Percentiles rank a stretch among this genome's conserved stretches.
Evolutionary conservation across 768 basidiomycete species (phyloP).

Genomic region (Panellus pusillus): DNA sequence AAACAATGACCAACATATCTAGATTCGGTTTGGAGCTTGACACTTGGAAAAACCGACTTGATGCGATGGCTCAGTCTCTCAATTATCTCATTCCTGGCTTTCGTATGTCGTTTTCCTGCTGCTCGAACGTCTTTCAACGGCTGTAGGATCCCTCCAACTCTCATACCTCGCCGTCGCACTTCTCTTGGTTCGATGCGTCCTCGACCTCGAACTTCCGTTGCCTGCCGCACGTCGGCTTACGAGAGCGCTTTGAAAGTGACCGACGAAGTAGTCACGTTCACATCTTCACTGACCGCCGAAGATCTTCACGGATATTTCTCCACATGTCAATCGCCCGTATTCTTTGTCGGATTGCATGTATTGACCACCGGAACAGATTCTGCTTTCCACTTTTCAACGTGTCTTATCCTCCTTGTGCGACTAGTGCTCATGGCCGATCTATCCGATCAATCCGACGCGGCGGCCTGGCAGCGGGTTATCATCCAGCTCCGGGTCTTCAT

Average conservation of each 20-base stretch:
- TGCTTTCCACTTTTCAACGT: slow-evolving; percentile 22
- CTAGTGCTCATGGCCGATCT: slow-evolving; percentile 19
- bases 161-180: slow-evolving; percentile 20
- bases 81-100: slow-evolving; percentile 20
- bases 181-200: slow-evolving; percentile 18
- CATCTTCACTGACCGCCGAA: slow-evolving; percentile 17
- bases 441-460: slow-evolving; percentile 17
- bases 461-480: slow-evolving; percentile 17
- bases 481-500: slow-evolving; percentile 21
- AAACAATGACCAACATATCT: slow-evolving; percentile 16
- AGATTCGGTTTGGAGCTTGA: slow-evolving; percentile 21
- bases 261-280: slow-evolving; percentile 19
- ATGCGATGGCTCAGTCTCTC: slow-evolving; percentile 19
- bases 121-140: neutral
- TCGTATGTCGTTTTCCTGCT: slow-evolving; percentile 6
- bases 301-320: slow-evolving; percentile 22
- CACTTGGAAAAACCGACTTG: slow-evolving; percentile 20
- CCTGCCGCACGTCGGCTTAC: slow-evolving; percentile 13
- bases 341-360: neutral
- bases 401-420: slow-evolving; percentile 20
- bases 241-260: slow-evolving; percentile 19
- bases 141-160: slow-evolving; percentile 19
- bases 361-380: slow-evolving; percentile 9
- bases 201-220: slow-evolving; percentile 18
- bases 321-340: slow-evolving; percentile 4